Evolutionary conservation across 2,329 filamentous ascomycete species (phyloP).

Genomic region (Neopestalotiopsis rosae): DNA sequence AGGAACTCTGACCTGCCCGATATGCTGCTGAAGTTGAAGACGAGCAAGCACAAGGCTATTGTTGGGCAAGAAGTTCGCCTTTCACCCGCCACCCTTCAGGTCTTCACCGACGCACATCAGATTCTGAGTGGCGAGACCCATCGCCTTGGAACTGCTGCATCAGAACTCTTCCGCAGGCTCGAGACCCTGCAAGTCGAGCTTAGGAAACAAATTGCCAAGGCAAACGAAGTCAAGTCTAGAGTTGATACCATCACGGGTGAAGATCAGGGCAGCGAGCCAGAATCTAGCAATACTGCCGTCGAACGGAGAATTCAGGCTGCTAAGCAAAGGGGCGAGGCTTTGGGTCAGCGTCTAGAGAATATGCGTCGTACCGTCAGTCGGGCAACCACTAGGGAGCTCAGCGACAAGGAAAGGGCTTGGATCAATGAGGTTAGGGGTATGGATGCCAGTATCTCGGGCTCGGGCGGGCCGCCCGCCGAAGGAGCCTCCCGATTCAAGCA

Average conservation of each 20-base stretch:
- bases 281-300: constrained; percentile 61
- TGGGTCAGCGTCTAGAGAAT: constrained; percentile 57
- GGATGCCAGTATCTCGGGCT: constrained; percentile 46
- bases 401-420: constrained; percentile 65
- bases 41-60: constrained; percentile 64
- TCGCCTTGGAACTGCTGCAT: constrained; percentile 69
- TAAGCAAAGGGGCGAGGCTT: constrained; percentile 53
- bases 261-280: constrained; percentile 57
- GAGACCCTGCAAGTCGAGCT: constrained; percentile 72
- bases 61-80: constrained; percentile 72
- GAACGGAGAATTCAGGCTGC: constrained; percentile 55
- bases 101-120: constrained; percentile 76
- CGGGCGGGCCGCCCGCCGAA: constrained; percentile 34
- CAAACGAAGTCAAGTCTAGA: constrained; percentile 67
- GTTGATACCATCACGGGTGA: constrained; percentile 71
- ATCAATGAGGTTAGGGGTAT: constrained; percentile 46
- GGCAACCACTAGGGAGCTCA: constrained; percentile 56
- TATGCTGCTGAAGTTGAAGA: constrained; percentile 61
- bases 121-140: constrained; percentile 73
- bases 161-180: constrained; percentile 75
- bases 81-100: constrained; percentile 71
- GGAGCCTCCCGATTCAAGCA: constrained; percentile 50
- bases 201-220: constrained; percentile 68
- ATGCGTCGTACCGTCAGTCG: constrained; percentile 48
- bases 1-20: constrained; percentile 59